Evolutionary conservation across 2,329 filamentous ascomycete genomes (phyloP).

Genomic region (Ascomycota sp.): DNA sequence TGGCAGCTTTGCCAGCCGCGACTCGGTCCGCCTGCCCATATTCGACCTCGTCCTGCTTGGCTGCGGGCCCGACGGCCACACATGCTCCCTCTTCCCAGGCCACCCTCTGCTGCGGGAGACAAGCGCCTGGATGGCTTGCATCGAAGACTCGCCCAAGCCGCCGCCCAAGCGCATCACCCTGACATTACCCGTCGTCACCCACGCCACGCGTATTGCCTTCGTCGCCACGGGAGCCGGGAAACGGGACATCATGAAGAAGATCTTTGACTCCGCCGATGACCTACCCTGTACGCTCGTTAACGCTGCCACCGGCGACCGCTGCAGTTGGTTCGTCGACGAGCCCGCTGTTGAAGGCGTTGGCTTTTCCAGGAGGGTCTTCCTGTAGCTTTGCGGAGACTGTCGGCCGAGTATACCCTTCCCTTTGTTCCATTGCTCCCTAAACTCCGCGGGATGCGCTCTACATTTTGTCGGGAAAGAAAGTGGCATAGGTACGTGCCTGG

Average conservation of each 20-base stretch:
- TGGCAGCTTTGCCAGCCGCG: constrained; percentile 67
- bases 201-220: constrained; percentile 73
- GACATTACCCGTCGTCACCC: constrained; percentile 74
- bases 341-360: constrained; percentile 68
- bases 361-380: constrained; percentile 55
- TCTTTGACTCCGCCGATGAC: constrained; percentile 61
- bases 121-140: constrained; percentile 79
- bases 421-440: too few species aligned
- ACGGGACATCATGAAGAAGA: constrained; percentile 78
- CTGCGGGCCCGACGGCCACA: constrained; percentile 90
- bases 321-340: constrained; percentile 88
- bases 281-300: constrained; percentile 83
- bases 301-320: constrained; percentile 60
- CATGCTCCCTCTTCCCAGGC: constrained; percentile 85
- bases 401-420: too few species aligned
- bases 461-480: too few species aligned
- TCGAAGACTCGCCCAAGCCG: constrained; percentile 87
- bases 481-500: too few species aligned
- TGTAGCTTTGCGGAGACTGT: too few species aligned
- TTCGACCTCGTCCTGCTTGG: constrained; percentile 90
- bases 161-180: constrained; percentile 80
- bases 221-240: constrained; percentile 79
- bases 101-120: constrained; percentile 72
- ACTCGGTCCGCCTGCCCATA: constrained; percentile 83
- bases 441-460: too few species aligned